A percentile compares a stretch with the other conserved stretches of the same genome.
phyloP scores from a whole-genome alignment of 2,329 filamentous ascomycete species.

The Fusarium oligoseptatum region DNA sequence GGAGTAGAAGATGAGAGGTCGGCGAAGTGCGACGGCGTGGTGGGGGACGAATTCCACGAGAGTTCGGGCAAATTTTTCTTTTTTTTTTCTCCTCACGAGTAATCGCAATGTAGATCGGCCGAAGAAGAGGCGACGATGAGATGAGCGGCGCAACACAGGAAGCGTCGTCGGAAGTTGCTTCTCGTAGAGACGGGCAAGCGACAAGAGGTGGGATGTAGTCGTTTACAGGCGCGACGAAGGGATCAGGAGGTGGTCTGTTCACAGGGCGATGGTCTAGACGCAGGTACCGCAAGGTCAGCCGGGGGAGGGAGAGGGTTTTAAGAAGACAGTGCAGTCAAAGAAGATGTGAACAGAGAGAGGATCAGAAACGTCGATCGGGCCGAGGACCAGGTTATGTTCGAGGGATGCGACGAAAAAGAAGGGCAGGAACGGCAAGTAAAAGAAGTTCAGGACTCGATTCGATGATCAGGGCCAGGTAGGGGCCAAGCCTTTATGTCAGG shows the following conservation, averaged over 20 bases:
- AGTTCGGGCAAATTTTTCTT: conserved; percentile 25
- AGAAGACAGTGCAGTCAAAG: conserved; percentile 11
- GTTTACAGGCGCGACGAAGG: conserved; percentile 38
- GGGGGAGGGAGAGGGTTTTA: conserved; percentile 26
- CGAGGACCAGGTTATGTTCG: conserved; percentile 30
- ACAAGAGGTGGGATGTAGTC: conserved; percentile 38
- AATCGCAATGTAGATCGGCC: conserved; percentile 30
- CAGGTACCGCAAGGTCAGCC: conserved; percentile 47
- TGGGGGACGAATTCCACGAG: conserved; percentile 23
- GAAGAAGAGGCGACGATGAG: conserved; percentile 11
- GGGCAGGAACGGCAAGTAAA: conserved; percentile 39
- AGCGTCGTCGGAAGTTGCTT: conserved; percentile 24
- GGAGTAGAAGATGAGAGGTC: conserved; percentile 6
- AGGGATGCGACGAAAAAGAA: conserved; percentile 36
- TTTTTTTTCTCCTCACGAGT: conserved; percentile 33
- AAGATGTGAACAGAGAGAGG: conserved; percentile 21
- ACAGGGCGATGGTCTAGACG: conserved; percentile 43
- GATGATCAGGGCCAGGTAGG: conserved; percentile 47
- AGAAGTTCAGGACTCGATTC: conserved; percentile 45
- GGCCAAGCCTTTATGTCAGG: conserved; percentile 50
- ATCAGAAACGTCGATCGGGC: conserved; percentile 29
- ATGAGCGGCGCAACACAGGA: conserved; percentile 12
- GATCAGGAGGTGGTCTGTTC: conserved; percentile 50
- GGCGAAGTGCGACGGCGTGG: conserved; percentile 12
- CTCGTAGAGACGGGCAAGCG: conserved; percentile 23